Evolutionary conservation across 495 filamentous ascomycete genomes (phyloP).

Genomic region (Penicillium arizonense): DNA sequence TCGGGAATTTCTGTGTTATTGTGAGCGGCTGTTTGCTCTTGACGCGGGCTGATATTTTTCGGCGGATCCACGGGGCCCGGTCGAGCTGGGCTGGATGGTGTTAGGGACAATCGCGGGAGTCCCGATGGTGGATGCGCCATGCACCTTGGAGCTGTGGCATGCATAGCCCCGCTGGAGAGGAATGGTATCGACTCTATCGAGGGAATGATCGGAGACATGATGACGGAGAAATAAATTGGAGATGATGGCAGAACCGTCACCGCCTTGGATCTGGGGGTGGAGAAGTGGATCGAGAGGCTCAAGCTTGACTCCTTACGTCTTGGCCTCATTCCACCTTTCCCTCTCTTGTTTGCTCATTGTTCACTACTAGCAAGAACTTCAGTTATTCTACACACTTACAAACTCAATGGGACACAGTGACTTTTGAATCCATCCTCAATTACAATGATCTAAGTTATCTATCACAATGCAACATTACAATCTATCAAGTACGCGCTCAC

Average conservation of each 20-base stretch:
- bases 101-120: neutral
- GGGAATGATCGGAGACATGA: neutral
- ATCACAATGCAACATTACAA: neutral
- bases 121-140: neutral
- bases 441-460: neutral
- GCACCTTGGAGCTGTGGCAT: neutral
- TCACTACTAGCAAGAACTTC: neutral
- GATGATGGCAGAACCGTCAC: neutral
- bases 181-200: neutral
- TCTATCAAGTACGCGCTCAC: constrained; percentile 4
- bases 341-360: neutral
- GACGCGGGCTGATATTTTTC: no score
- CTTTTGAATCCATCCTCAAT: neutral
- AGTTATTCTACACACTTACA: neutral
- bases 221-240: neutral
- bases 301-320: neutral
- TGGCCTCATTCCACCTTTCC: neutral
- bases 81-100: neutral
- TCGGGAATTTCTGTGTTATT: neutral
- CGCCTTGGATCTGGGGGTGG: neutral
- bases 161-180: no score
- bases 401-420: neutral
- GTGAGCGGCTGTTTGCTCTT: no score
- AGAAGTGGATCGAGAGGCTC: neutral
- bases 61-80: no score